Base-by-base conservation (phyloP, 495 filamentous ascomycete genomes). In the Aspergillus baeticus region DNA sequence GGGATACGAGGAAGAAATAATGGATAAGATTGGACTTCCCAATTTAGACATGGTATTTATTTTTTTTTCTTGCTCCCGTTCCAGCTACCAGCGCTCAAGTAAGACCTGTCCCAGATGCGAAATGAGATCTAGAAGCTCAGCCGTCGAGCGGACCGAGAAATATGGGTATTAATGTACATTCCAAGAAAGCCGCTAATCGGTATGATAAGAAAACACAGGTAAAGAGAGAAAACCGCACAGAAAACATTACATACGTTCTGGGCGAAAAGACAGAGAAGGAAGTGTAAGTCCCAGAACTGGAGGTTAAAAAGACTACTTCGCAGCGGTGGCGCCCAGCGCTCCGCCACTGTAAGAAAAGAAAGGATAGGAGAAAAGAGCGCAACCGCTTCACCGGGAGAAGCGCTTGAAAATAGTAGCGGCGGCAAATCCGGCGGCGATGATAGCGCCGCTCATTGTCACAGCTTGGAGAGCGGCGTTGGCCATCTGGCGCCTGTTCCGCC, bases 401-500 rank as follows among this genome's bases (percentile, higher is more conserved):
- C 75, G 73, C 69, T 75, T 76, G 62, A 73, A 75, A 48, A 63
- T 67, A 62, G 75, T 66, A 31, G 65, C 70, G 7, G 67, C 75
- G 35, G 68, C 73, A 26, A 74, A 61, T 13, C 75, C 75, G 33
- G 71, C 69, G 3, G 73, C 72, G 58, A 77, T 37, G 15, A 77
- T 8, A n/a, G 73, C 61, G 39, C 78, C 75, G 21, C 78, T 75
- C 59, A 81, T 72, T 13, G 80, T 81, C 33, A 82, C 62, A 10
- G 66, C 74, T 39, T 80, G 79, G 45, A 83, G 68, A 35, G 77
- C 73, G 43, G 79, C 77, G 56, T 86, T 87, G 63, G 77, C 67
- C 82, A 86, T 85, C 69, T 87, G 84, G 60, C 70, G 73, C 29
- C 82, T 72, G 72, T 87, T 87, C 55, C 83, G 74, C 34, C 72